Percentiles rank a stretch among this genome's conserved stretches.
phyloP scores from a whole-genome alignment of 495 filamentous ascomycete genomes.

The Opeltia flavorubescens region DNA sequence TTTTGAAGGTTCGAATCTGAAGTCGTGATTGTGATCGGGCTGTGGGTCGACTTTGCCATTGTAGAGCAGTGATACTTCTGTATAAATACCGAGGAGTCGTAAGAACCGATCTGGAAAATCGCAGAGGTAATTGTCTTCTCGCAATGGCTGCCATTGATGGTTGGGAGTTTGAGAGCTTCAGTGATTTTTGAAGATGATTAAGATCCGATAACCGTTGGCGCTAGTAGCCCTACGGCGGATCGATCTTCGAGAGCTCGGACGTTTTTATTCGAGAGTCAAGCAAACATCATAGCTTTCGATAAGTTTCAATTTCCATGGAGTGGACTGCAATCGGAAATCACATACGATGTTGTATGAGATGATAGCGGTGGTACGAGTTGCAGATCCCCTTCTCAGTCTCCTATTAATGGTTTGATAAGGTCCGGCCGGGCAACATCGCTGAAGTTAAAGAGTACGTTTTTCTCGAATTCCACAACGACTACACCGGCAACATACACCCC shows the following conservation, averaged over 20 bases:
- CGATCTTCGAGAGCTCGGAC: neutral
- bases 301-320: neutral
- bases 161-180: neutral
- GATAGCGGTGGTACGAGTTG: slow-evolving; percentile 70
- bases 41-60: too few species aligned
- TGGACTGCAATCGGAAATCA: neutral
- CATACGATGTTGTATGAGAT: slow-evolving; percentile 83
- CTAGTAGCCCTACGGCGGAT: neutral
- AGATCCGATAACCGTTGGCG: neutral
- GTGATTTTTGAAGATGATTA: neutral
- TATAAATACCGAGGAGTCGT: neutral
- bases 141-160: slow-evolving; percentile 10
- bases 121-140: slow-evolving; percentile 3
- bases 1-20: slow-evolving; percentile 7
- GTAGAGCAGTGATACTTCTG: neutral
- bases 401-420: slow-evolving; percentile 35
- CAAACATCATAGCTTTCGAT: neutral
- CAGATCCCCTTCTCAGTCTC: neutral
- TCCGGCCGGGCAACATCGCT: slow-evolving; percentile 69
- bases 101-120: neutral
- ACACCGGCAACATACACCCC: slow-evolving; percentile 7
- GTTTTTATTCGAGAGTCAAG: neutral
- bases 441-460: slow-evolving; percentile 84
- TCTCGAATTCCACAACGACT: too few species aligned
- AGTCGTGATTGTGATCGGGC: slow-evolving; percentile 3